Evolutionary conservation across 176 grass and related monocot species (phyloP).

Genomic region (Urochloa ruziziensis): DNA sequence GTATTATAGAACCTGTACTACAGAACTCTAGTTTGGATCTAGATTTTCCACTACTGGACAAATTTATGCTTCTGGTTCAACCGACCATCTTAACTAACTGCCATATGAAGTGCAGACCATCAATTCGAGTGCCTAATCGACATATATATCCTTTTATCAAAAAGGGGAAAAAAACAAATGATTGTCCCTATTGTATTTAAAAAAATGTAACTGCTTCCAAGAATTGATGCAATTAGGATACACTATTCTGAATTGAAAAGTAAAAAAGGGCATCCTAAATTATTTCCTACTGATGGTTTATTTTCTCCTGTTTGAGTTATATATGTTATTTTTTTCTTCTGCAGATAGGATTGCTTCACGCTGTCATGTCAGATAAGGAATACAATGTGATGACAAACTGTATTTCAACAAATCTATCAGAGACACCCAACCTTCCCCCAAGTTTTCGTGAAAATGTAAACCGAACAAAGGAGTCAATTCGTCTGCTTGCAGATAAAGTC

Average conservation of each 20-base stretch:
- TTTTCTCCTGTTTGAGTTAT: constrained; percentile 2
- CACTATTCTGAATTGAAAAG: background rate
- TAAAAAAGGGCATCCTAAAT: background rate
- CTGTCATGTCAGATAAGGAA: constrained; percentile 93
- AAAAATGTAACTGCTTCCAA: background rate
- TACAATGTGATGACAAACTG: constrained; percentile 89
- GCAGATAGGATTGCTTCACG: constrained; percentile 87
- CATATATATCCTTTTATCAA: background rate
- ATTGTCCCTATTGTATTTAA: background rate
- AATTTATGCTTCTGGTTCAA: background rate
- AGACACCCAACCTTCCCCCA: constrained; percentile 82
- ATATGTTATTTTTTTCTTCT: constrained; percentile 12
- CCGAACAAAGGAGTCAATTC: constrained; percentile 86
- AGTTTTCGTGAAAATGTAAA: constrained; percentile 81
- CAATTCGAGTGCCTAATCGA: background rate
- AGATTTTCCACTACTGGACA: background rate
- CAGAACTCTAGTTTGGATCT: background rate
- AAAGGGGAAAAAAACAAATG: background rate
- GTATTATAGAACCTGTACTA: background rate
- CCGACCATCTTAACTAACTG: background rate
- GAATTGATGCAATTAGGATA: background rate
- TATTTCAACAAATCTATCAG: constrained; percentile 81
- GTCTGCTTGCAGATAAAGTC: constrained; percentile 91
- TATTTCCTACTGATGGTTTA: background rate
- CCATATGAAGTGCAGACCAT: background rate